Evolutionary conservation across 208 protist species (phyloP).

Genomic region (Wallacemonas collosoma): DNA sequence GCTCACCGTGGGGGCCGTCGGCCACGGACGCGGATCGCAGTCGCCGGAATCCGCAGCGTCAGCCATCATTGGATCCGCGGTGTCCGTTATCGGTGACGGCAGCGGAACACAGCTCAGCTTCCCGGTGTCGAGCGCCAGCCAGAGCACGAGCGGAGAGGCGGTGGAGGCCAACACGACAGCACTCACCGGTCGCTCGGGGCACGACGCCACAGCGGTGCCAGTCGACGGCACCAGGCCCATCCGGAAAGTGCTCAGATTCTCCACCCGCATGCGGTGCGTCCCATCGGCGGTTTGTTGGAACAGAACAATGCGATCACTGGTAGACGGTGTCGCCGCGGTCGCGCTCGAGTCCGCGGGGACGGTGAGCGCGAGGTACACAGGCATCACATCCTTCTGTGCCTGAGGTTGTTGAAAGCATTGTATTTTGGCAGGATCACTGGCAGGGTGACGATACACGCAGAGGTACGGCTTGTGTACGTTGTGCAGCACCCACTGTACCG

Average conservation of each 20-base stretch:
- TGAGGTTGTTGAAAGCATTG: constrained; percentile 7
- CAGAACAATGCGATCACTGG: not conserved
- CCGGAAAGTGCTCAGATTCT: not conserved
- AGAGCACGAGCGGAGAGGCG: not conserved
- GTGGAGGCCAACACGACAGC: not conserved
- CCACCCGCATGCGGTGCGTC: not conserved
- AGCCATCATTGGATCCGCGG: not conserved
- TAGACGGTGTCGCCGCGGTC: not conserved
- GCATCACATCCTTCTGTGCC: not conserved
- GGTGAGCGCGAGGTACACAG: not conserved
- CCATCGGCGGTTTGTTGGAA: constrained; percentile 10
- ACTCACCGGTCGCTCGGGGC: not conserved
- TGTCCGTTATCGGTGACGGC: not conserved
- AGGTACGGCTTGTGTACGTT: constrained; percentile 3
- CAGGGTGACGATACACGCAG: constrained; percentile 2
- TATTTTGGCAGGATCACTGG: not conserved
- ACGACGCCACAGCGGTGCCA: not conserved
- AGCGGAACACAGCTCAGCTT: constrained; percentile 7
- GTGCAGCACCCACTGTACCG: not conserved
- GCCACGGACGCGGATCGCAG: constrained; percentile 34
- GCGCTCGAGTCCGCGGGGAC: not conserved
- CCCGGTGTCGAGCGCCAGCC: constrained; percentile 3
- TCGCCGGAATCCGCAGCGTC: constrained; percentile 13
- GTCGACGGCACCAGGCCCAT: not conserved
- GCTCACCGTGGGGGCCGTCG: constrained; percentile 8